Evolutionary conservation across 208 protist genomes (phyloP), one percentile per base, ranked within the genome.

Genomic region (Vickermania ingenoplastis): DNA sequence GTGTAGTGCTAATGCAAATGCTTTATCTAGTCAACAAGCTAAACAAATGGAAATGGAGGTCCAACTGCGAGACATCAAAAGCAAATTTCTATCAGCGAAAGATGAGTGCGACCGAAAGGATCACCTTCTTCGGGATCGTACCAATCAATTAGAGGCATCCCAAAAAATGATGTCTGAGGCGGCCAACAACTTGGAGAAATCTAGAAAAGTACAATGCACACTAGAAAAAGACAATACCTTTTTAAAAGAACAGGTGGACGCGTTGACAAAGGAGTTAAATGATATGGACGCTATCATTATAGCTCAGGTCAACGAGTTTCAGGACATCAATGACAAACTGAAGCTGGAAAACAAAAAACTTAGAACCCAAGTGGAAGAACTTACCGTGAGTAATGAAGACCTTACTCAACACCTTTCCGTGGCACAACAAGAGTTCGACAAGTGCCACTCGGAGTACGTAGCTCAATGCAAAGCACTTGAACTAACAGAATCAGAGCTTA

Each of bases 201-300:
- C 11, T 1, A 11, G 36, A 17, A 17, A 21, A 0, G 61, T 69
- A 25, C 53, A 58, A 0, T 57, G 61, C 31, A 28, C 51, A 1
- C 41, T 83, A 1, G 29, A 57, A 14, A 66, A 65, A 29, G 86
- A 90, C 58, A 90, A 93, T 59, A 68, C 31, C 25, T 83, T 69
- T 69, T 61, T 93, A 36, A 81, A 77, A 22, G 59, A 65, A 5
- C 77, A 90, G 31, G 82, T 90, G 0, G 73, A 84, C 29, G 67
- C 73, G 0, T 89, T 93, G 86, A 61, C 79, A 17, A 57, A 59
- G 53, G 86, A 93, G 48, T 59, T 93, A 0, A 73, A 71, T 23
- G 78, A 86, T n/a, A 36, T 93, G 3, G 83, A 93, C 56, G 77
- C 79, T 21, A 58, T 93, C 31, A 36, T 93, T 4, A 83, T 80